Evolutionary conservation across 2,329 filamentous ascomycete species (phyloP), one percentile per base, ranked within the genome.

Genomic region (Arthrobotrys pseudoclavata): DNA sequence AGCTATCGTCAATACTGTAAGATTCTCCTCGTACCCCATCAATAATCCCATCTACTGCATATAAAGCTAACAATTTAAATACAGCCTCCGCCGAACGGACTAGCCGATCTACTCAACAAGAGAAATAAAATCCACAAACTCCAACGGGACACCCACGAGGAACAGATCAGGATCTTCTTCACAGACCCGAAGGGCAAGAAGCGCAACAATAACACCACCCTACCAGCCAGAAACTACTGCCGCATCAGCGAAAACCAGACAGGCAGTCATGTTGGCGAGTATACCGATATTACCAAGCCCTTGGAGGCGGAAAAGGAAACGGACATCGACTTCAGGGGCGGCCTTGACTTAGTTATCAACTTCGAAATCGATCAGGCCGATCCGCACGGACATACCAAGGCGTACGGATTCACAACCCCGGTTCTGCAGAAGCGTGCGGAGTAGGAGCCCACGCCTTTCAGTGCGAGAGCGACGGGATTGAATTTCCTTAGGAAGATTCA

Each of bases 181-280:
- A 90, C 93, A 71, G 96, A 96, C 80, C 93, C 97, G 0, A 94
- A 97, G 81, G 92, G 93, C 47, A 96, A 93, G 83, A 87, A 90
- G 20, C 89, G 96, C 79, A 98, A 97, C 84, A 99, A 99, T 83
- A 96, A 93, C 69, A 69, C 79, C 34, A 45, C 69, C 1, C 86
- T 98, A 9, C 94, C 94, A 20, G 91, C 96, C 75, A 89, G 96
- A 34, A 99, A 99, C 83, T 99, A 95, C 92, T 98, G 95, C 83
- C 92, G 93, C 1, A 97, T 99, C 81, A 89, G 92, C 66, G 88
- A 92, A 82, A 98, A 97, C 84, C 86, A 89, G 9, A 94, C 94
- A 13, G 61, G 72, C 60, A 81, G n/a, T 80, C 82, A 79, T n/a
- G 69, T 53, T 47, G 69, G 69, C 57, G 66, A 70, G 37, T 80